These are phyloP conservation scores for Kalaharituber pfeilii DNA, from an alignment of 2,329 filamentous ascomycete species.

Conservation along the genomic window DNA sequence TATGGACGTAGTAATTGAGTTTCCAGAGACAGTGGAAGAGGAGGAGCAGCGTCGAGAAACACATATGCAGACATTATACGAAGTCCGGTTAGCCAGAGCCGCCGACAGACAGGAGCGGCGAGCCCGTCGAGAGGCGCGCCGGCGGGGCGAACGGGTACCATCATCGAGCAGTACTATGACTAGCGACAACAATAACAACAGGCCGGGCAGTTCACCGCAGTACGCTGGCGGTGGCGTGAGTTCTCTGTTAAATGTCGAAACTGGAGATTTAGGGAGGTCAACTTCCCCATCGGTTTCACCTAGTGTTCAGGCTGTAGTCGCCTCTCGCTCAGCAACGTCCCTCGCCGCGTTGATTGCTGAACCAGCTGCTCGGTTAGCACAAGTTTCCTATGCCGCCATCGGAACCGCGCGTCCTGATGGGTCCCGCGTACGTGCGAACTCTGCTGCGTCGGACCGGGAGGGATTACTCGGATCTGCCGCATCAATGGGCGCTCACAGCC, in stretches of 20 bases:
- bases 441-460: constrained; percentile 46
- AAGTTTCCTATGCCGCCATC: constrained; percentile 58
- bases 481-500: constrained; percentile 34
- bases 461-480: constrained; percentile 55
- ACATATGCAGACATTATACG: constrained; percentile 85
- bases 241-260: background rate
- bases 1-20: constrained; percentile 77
- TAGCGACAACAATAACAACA: constrained; percentile 2
- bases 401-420: constrained; percentile 64
- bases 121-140: constrained; percentile 23
- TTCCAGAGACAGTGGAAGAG: constrained; percentile 61
- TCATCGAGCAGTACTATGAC: background rate
- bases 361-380: constrained; percentile 40
- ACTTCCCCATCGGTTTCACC: background rate
- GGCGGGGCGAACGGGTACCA: constrained; percentile 3
- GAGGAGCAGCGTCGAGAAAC: constrained; percentile 64
- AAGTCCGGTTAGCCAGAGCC: constrained; percentile 64
- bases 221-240: background rate
- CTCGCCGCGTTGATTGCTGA: constrained; percentile 10
- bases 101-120: constrained; percentile 47
- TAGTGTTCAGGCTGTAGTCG: background rate
- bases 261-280: background rate
- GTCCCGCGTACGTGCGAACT: constrained; percentile 55
- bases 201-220: constrained; percentile 5
- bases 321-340: background rate